Evolutionary conservation across 2,329 filamentous ascomycete species (phyloP).

Genomic region (Dactylellina cionopaga): DNA sequence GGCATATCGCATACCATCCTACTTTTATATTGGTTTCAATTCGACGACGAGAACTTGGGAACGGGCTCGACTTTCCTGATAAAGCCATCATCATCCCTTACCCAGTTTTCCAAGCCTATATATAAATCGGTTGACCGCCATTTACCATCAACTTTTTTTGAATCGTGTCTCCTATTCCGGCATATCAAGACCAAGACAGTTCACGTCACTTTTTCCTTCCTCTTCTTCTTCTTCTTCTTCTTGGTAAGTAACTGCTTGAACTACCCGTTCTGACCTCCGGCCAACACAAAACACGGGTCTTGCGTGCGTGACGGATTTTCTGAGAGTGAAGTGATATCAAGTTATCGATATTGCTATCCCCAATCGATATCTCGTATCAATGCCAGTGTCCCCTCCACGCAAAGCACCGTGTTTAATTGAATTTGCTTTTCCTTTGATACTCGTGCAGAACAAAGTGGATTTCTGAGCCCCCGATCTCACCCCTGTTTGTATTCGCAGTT

Average conservation of each 20-base stretch:
- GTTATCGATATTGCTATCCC: slow-evolving; percentile 13
- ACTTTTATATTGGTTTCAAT: slow-evolving; percentile 27
- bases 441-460: slow-evolving; percentile 20
- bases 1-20: slow-evolving; percentile 23
- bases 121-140: not conserved
- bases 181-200: slow-evolving; percentile 19
- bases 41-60: slow-evolving; percentile 13
- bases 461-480: slow-evolving; percentile 41
- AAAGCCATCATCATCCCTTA: not conserved
- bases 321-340: not conserved
- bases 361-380: slow-evolving; percentile 21
- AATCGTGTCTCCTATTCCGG: not conserved
- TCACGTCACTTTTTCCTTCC: slow-evolving; percentile 8
- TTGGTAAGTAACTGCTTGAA: slow-evolving; percentile 19
- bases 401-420: too few species aligned
- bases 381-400: slow-evolving; percentile 11
- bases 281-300: slow-evolving; percentile 16
- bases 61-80: slow-evolving; percentile 32
- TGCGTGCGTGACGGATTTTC: not conserved
- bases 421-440: slow-evolving; percentile 15
- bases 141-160: too few species aligned
- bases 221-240: too few species aligned
- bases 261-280: too few species aligned
- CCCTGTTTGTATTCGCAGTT: slow-evolving; percentile 41
- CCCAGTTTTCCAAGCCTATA: not conserved